Conservation (phyloP, 805 yeast genomes). For the Suhomyces tanzawaensis region DNA sequence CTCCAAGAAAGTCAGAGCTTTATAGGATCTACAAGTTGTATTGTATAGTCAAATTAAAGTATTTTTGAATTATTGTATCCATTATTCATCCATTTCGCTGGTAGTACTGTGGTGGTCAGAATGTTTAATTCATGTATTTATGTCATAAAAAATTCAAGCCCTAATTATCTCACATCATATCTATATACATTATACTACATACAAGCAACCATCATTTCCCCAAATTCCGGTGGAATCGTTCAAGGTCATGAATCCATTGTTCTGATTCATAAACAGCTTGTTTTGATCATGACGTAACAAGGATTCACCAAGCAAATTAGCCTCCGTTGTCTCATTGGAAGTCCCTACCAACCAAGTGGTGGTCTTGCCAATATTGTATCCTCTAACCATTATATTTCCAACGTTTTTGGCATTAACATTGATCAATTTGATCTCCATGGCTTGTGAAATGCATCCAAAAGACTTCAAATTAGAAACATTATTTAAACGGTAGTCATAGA, state of each 20-base stretch:
- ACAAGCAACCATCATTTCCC: constrained; percentile 74
- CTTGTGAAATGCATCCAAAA: constrained; percentile 58
- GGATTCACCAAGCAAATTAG: neutral
- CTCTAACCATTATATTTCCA: constrained; percentile 58
- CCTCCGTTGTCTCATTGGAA: constrained; percentile 1
- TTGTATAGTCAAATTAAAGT: too few relatives aligned
- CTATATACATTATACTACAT: constrained; percentile 27
- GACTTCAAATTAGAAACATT: constrained; percentile 32
- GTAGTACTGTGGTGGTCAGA: too few relatives aligned
- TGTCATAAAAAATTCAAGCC: too few relatives aligned
- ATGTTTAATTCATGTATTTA: too few relatives aligned
- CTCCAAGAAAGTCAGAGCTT: constrained; percentile 3
- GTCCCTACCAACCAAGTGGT: constrained; percentile 13
- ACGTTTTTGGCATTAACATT: constrained; percentile 28
- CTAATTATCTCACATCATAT: too few relatives aligned
- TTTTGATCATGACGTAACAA: constrained; percentile 20
- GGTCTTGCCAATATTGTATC: constrained; percentile 61
- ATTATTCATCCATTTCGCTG: too few relatives aligned
- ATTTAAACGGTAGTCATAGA: constrained; percentile 58
- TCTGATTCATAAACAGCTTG: constrained; percentile 19
- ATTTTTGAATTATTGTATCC: too few relatives aligned
- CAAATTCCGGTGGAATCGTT: constrained; percentile 54
- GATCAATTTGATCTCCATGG: constrained; percentile 55
- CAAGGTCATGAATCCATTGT: constrained; percentile 42
- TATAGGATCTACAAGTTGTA: neutral